A percentile compares a stretch with the other conserved stretches of the same genome.
phyloP scores from a whole-genome alignment of 148 eudicot species.

The Silene conica region DNA sequence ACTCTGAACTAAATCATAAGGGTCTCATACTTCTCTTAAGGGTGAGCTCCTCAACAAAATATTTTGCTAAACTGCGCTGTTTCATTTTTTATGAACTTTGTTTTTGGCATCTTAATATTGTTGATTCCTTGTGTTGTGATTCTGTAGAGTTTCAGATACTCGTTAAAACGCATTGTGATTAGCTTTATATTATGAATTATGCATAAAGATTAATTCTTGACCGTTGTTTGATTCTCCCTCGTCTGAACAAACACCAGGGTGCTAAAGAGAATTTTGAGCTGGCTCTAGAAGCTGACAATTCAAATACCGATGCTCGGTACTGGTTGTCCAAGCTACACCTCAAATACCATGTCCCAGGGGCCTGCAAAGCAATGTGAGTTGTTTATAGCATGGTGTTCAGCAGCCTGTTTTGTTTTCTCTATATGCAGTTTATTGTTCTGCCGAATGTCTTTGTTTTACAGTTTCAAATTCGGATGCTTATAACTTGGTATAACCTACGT shows the following conservation, averaged over 20 bases:
- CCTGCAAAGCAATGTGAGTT: conserved; percentile 75
- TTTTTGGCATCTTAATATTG: neutral
- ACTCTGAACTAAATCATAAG: conserved; percentile 68
- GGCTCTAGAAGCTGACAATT: conserved; percentile 88
- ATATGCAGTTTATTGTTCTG: neutral
- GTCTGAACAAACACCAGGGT: conserved; percentile 36
- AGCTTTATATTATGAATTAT: neutral
- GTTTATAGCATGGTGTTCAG: conserved; percentile 8
- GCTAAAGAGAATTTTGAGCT: conserved; percentile 93
- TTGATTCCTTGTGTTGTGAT: neutral
- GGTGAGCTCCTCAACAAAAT: conserved; percentile 34
- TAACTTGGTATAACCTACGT: neutral
- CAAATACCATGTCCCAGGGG: conserved; percentile 89
- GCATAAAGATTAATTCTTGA: neutral
- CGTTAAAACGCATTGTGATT: neutral
- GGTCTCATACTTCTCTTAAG: conserved; percentile 80
- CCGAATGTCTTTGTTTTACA: neutral
- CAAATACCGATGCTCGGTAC: conserved; percentile 83
- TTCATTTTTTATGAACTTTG: neutral
- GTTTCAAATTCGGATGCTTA: neutral
- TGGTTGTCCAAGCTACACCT: conserved; percentile 87
- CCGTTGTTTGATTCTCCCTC: conserved; percentile 6
- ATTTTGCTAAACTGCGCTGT: neutral
- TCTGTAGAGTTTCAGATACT: neutral
- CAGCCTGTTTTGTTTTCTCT: neutral